Evolutionary conservation across 1,284 basidiomycete genomes (phyloP), one percentile per base, ranked within the genome.

Genomic region (Pseudozyma sp.): DNA sequence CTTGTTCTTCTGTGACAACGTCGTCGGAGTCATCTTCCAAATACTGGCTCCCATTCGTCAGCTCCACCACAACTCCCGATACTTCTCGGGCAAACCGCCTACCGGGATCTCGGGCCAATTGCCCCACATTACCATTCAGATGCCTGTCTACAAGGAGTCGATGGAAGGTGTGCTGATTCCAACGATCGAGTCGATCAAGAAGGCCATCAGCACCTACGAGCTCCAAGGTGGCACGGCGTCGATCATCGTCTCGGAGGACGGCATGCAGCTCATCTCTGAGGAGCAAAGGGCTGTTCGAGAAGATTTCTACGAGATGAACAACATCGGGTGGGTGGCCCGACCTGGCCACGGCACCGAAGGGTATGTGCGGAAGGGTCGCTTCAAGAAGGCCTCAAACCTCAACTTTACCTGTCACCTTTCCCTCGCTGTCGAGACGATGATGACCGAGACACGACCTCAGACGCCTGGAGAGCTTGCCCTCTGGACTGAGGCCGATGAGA

Each of bases 361-460:
- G 0, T 94, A 89, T 86, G 87, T 89, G 59, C 91, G 93, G 54
- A 90, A 91, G 16, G 93, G 93, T 66, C 89, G 92, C 31, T 94
- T 93, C 87, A 94, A 94, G 87, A 94, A 94, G 85, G 92, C 92
- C 0, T 90, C 90, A 0, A 94, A 94, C 85, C 92, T 94, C 91
- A 94, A 94, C 85, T 93, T 92, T 82, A 92, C 88, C 3, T 88
- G 92, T 35, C 86, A 87, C 47, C 87, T 94, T 5, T 92, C 91
- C 14, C 85, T 93, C 45, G 88, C 89, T 68, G 88, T 92, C 77
- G 92, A 94, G 85, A 89, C 89, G 81, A 89, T 92, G 77, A 88
- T 93, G 84, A 34, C 40, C 6, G 56, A 53, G 14, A n/a, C 45
- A 16, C 59, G 66, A 13, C 70, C 65, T 3, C 33, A 24, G 24